These are phyloP conservation scores for Cercospora canescens DNA, from an alignment of 2,329 filamentous ascomycete species.

Conservation along the genomic window DNA sequence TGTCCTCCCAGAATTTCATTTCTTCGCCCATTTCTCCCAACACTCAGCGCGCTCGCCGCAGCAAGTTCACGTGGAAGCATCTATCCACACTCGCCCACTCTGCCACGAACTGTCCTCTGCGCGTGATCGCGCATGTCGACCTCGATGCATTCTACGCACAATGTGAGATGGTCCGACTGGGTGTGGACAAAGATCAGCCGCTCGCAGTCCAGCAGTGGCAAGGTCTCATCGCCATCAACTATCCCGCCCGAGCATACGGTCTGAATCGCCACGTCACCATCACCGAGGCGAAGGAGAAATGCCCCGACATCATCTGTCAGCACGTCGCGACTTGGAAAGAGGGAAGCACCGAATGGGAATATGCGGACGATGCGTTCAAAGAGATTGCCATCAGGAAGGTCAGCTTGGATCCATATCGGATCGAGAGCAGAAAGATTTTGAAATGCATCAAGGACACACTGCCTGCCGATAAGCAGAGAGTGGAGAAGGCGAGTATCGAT, in stretches of 20 bases:
- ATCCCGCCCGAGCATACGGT: conserved; percentile 79
- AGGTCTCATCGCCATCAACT: conserved; percentile 94
- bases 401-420: conserved; percentile 85
- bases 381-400: conserved; percentile 90
- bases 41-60: conserved; percentile 45
- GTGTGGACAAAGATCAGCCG: conserved; percentile 71
- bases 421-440: conserved; percentile 81
- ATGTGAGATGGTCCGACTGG: conserved; percentile 88
- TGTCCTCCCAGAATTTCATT: conserved; percentile 32
- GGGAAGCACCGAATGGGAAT: conserved; percentile 88
- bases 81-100: conserved; percentile 73
- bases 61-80: conserved; percentile 82
- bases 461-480: conserved; percentile 63
- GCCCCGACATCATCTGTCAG: conserved; percentile 79
- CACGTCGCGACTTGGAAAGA: conserved; percentile 96
- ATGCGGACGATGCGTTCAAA: conserved; percentile 74
- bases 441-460: conserved; percentile 73
- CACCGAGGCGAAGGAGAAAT: conserved; percentile 80
- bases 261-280: conserved; percentile 78
- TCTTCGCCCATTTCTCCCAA: conserved; percentile 32
- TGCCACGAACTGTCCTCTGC: conserved; percentile 71
- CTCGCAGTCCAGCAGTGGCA: conserved; percentile 96
- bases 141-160: conserved; percentile 96
- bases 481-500: conserved; percentile 94
- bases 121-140: conserved; percentile 88